Percentiles rank a stretch among this genome's conserved stretches.
phyloP scores from a whole-genome alignment of 1,284 basidiomycete genomes.

The Heterobasidion occidentale region DNA sequence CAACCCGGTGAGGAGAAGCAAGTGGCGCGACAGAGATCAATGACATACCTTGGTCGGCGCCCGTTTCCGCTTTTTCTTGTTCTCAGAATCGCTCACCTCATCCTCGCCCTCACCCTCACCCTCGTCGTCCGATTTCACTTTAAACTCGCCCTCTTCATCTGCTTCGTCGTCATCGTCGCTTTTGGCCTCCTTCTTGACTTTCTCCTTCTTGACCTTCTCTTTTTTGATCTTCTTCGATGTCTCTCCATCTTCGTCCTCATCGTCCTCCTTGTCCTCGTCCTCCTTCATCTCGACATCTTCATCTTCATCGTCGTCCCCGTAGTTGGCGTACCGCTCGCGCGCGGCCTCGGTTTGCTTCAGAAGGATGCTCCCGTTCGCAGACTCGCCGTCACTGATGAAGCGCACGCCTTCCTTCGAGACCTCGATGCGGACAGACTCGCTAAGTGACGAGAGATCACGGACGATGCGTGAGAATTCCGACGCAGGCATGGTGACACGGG shows the following conservation, averaged over 20 bases:
- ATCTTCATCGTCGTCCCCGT: conserved; percentile 40
- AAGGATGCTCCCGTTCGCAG: conserved; percentile 86
- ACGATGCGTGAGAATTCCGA: conserved; percentile 90
- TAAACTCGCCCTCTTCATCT: conserved; percentile 30
- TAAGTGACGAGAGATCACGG: conserved; percentile 86
- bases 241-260: conserved; percentile 32
- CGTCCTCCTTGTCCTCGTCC: conserved; percentile 28
- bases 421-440: conserved; percentile 94
- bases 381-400: conserved; percentile 93
- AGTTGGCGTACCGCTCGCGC: conserved; percentile 33
- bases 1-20: neutral
- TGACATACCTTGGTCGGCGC: conserved; percentile 40
- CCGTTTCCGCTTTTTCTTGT: conserved; percentile 59
- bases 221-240: conserved; percentile 32
- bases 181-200: conserved; percentile 25
- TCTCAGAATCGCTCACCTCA: conserved; percentile 38
- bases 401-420: conserved; percentile 94
- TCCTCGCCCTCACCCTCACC: conserved; percentile 56
- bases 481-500: conserved; percentile 84
- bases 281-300: conserved; percentile 22
- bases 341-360: conserved; percentile 63
- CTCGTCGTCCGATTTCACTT: conserved; percentile 38
- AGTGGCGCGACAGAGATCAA: neutral
- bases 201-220: conserved; percentile 28
- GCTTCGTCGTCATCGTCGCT: conserved; percentile 33